Base-by-base conservation (phyloP, 192 early-diverging fungal species). In the Haplosporangium gracile region DNA sequence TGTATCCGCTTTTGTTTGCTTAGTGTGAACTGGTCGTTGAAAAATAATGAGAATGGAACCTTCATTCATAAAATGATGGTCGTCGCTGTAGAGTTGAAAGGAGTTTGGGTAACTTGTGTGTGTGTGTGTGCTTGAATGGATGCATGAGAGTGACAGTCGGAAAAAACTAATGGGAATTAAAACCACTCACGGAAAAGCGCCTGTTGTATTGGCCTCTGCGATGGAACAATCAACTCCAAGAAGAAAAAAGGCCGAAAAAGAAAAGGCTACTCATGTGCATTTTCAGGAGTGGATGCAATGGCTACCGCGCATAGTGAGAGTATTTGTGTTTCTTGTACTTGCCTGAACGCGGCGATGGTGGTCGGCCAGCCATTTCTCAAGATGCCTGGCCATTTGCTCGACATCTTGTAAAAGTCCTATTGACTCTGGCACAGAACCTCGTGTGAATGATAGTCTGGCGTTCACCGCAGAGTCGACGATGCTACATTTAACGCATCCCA, bases 321-420 rank as follows among this genome's bases (percentile, higher is more conserved):
- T 36, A 36, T 36, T 36, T 51, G 15, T 20, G 18, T 15, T 32
- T 32, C 13, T 63, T 16, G 29, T 29, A 82, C 81, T 82, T 82
- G 70, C 81, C 82, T 83, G 70, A 57, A 18, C 45, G 18, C 60
- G 76, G 18, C 45, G 76, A 20, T 77, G 49, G 4, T 60, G 55
- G 32, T 77, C 63, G 16, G 10, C 4, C 22, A 85, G 11, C 70
- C 71, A 49, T 6, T 76, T 74, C 53, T 85, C 83, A 32, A 85
- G 51, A 11, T 68, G 60, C 47, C 65, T 74, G n/a, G 63, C 55
- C 32, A 53, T 80, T 18, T 47, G 77, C 68, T 57, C 76, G n/a
- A 80, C 68, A n/a, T 85, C 77, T 16, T 71, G 83, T 39, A 85
- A 51, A 18, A 79, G 43, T 45, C 60, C 26, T 26, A 80, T 51